Evolutionary conservation across 139 green algal genomes (phyloP).

Genomic region (Chlorella ohadii): DNA sequence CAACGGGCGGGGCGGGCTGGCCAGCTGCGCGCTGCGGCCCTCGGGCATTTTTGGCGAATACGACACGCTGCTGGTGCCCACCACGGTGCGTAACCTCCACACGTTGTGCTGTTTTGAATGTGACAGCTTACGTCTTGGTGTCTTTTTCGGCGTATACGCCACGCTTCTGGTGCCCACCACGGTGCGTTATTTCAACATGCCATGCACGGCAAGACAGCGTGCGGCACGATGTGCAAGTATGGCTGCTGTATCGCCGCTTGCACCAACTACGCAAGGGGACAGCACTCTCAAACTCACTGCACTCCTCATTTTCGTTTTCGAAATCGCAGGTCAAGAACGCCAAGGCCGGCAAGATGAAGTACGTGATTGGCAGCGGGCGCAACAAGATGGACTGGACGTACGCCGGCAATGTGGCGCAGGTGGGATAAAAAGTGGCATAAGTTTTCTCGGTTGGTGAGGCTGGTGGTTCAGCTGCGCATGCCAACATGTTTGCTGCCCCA

Average conservation of each 20-base stretch:
- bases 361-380: slow-evolving; percentile 83
- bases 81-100: slow-evolving; percentile 59
- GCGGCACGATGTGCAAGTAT: too few species aligned
- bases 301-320: too few species aligned
- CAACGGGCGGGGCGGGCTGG: slow-evolving; percentile 66
- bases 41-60: slow-evolving; percentile 91
- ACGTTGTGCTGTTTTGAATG: too few species aligned
- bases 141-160: slow-evolving; percentile 93
- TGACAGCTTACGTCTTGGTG: too few species aligned
- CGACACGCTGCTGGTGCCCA: slow-evolving; percentile 86
- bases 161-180: slow-evolving; percentile 79
- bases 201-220: too few species aligned
- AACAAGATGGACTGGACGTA: slow-evolving; percentile 94
- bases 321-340: slow-evolving; percentile 25
- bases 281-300: too few species aligned
- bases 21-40: slow-evolving; percentile 79
- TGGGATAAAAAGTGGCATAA: neutral
- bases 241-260: too few species aligned
- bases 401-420: slow-evolving; percentile 89
- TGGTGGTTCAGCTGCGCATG: neutral
- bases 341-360: slow-evolving; percentile 89
- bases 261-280: too few species aligned
- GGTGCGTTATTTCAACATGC: too few species aligned
- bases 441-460: neutral
- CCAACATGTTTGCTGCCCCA: too few species aligned